Evolutionary conservation across 139 green algal genomes (phyloP), one percentile per base, ranked within the genome.

Genomic region (Chlorella sp.): DNA sequence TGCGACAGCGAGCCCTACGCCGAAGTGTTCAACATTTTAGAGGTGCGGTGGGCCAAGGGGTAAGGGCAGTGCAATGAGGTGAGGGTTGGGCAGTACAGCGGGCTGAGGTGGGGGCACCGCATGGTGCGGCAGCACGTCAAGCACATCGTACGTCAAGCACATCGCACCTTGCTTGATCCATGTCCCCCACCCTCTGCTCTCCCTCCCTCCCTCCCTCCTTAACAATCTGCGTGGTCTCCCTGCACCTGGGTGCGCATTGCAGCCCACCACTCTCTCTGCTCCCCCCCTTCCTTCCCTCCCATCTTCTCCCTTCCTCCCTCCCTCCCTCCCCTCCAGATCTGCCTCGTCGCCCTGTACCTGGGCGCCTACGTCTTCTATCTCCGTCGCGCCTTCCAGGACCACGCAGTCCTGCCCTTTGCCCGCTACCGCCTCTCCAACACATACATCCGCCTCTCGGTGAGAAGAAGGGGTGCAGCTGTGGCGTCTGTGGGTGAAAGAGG

Each of bases 341-440:
- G 61, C 57, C 18, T 60, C 28, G 60, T 66, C 5, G 36, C 24
- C 0, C 1, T 87, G 36, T 79, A 61, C 61, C 37, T 37, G 0
- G 32, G 61, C 1, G 34, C 7, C 18, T 88, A 66, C 66, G 30
- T 42, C 7, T 57, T 64, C 68, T 88, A 66, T 68, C 40, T 88
- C 24, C 40, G 66, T 0, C 64, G 66, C 32, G 84, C 84, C 24
- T 81, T 81, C 68, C 26, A 48, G 84, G 83, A 87, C 83, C 83
- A 87, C 36, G 28, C 24, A 2, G 7, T 5, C 11, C 84, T 81
- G 68, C 84, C 84, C 3, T 88, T 61, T 24, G 42, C 66, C 21
- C 84, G 66, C 14, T 81, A 80, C 84, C 68, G 66, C 39, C 84
- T 88, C 11, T 42, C 66, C 39, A 81, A 88, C 84, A 66, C 80